Evolutionary conservation across 2,329 filamentous ascomycete species (phyloP).

Genomic region (Madurella mycetomatis): DNA sequence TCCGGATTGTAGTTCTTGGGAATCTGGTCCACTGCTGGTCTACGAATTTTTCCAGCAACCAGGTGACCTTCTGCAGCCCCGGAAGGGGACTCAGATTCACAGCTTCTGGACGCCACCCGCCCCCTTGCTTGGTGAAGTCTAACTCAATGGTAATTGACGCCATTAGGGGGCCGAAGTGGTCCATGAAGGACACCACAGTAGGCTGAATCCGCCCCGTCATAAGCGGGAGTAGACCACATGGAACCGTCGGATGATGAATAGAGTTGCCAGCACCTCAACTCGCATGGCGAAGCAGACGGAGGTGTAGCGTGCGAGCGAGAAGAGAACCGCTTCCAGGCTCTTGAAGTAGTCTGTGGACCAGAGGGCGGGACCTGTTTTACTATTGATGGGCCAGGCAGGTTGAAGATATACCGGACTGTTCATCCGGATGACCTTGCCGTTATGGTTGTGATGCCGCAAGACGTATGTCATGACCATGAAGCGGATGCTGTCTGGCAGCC

Average conservation of each 20-base stretch:
- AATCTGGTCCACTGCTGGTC: conserved; percentile 11
- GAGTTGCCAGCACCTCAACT: conserved; percentile 34
- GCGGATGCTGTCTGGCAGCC: conserved; percentile 23
- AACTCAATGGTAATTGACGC: conserved; percentile 37
- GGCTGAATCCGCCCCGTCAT: conserved; percentile 31
- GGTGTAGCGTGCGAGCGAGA: conserved; percentile 26
- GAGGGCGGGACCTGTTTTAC: not conserved
- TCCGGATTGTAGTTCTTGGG: conserved; percentile 7
- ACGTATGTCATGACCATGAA: conserved; percentile 24
- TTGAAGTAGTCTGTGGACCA: conserved; percentile 30
- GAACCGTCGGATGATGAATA: conserved; percentile 35
- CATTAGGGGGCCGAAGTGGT: conserved; percentile 34
- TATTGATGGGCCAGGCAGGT: conserved; percentile 32
- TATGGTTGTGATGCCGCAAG: conserved; percentile 12
- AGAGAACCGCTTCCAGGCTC: conserved; percentile 27
- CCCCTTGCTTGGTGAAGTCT: conserved; percentile 33
- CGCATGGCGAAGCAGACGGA: conserved; percentile 34
- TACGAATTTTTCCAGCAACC: conserved; percentile 13
- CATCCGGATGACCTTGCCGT: conserved; percentile 24
- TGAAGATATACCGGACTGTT: conserved; percentile 32
- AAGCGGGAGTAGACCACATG: conserved; percentile 38
- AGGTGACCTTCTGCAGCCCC: conserved; percentile 2
- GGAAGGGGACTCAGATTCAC: conserved; percentile 4
- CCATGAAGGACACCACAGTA: conserved; percentile 34
- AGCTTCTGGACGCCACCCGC: conserved; percentile 13